Percentiles rank a stretch among this genome's conserved stretches.
Conservation (phyloP, 1,139 yeast genomes). For the Zygosaccharomyces sapae region DNA sequence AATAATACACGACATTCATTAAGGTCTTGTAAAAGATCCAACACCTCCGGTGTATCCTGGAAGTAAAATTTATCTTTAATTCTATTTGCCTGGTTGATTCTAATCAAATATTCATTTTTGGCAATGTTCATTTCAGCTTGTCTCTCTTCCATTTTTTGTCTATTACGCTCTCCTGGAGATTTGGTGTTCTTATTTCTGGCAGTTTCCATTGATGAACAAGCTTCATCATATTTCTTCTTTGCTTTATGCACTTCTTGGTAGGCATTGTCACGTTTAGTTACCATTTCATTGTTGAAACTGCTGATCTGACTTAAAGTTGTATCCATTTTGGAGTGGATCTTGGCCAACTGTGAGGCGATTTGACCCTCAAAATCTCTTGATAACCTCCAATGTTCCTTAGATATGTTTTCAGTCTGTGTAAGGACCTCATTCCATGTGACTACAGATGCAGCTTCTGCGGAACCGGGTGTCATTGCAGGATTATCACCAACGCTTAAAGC, state of each 20-base stretch:
- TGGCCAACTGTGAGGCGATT: slow-evolving; percentile 59
- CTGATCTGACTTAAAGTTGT: slow-evolving; percentile 54
- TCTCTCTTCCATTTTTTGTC: slow-evolving; percentile 55
- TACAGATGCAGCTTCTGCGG: slow-evolving; percentile 83
- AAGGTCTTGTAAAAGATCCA: slow-evolving; percentile 81
- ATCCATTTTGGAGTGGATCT: slow-evolving; percentile 52
- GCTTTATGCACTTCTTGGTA: slow-evolving; percentile 67
- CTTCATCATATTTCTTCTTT: slow-evolving; percentile 70
- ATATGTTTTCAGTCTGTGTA: slow-evolving; percentile 76
- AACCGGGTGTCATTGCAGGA: slow-evolving; percentile 91
- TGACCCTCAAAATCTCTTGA: slow-evolving; percentile 59
- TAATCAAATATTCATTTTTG: slow-evolving; percentile 77
- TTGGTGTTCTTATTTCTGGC: slow-evolving; percentile 68
- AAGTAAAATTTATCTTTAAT: slow-evolving; percentile 87
- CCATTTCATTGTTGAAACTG: slow-evolving; percentile 55
- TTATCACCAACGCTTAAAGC: slow-evolving; percentile 81
- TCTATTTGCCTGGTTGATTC: slow-evolving; percentile 80
- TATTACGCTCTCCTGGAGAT: slow-evolving; percentile 52
- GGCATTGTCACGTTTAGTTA: slow-evolving; percentile 52
- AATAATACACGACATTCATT: slow-evolving; percentile 75
- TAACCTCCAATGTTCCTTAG: slow-evolving; percentile 61
- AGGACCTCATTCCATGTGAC: slow-evolving; percentile 93
- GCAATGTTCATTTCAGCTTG: slow-evolving; percentile 79
- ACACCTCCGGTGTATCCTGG: slow-evolving; percentile 88
- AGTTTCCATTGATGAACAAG: slow-evolving; percentile 76